Base-by-base conservation (phyloP, 2,329 filamentous ascomycete species). In the Aureobasidium mangrovei region DNA sequence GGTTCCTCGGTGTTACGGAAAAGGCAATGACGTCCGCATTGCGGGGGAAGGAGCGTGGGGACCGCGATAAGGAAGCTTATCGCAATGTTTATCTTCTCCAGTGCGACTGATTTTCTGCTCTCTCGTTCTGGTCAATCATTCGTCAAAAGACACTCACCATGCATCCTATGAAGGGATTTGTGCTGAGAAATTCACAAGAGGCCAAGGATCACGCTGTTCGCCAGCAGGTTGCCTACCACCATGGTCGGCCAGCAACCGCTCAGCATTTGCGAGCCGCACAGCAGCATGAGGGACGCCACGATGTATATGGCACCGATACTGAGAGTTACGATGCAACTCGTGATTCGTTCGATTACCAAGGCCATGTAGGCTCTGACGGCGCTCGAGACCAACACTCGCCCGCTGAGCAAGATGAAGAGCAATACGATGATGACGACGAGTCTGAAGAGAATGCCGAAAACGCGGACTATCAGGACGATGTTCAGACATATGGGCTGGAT, bases 261-360 rank as follows among this genome's bases (percentile, higher is more conserved):
- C 56, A 43, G 28, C 44, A 36, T 46, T 36, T 36, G 27, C 47
- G 26, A 24, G 24, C 18, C 9, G 9, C 18, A n/a, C 36, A 53
- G 4, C 9, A 36, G 29, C 35, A n/a, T n/a, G 33, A 54, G 8
- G 42, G 36, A 24, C 61, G 59, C 47, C 56, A 56, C 55, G 63
- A 66, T 57, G 47, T 40, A 0, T 71, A 65, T 45, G 69, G 66
- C 46, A 72, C 70, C 56, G 69, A 72, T 56, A 64, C 64, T 28
- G 67, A 65, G 39, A 68, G 65, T 48, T 60, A 70, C 29, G 69
- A 69, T 43, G 68, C 64, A 4, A 70, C 67, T 27, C 58, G 64
- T 1, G 59, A 64, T 40, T 46, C 41, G 10, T 4, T 49, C 18
- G 55, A 56, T 40, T 31, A 40, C 7, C 39, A 47, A 18, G n/a